phyloP scores from a whole-genome alignment of 2,329 filamentous ascomycete species.

The Fusarium siculi region DNA sequence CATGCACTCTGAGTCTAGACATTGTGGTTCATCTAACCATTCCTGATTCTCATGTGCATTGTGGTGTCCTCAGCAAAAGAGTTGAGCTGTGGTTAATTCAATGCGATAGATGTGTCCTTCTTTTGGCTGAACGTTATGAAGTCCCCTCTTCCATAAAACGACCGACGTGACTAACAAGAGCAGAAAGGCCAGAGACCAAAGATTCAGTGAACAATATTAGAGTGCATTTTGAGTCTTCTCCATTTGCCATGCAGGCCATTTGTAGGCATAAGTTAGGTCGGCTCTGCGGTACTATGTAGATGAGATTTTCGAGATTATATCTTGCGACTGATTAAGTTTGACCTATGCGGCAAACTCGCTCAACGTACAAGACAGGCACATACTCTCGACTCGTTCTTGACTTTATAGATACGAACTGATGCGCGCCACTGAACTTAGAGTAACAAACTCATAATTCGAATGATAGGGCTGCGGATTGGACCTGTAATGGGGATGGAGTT shows the following conservation, averaged over 20 bases:
- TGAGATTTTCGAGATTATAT: too few species aligned
- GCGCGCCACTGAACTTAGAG: too few species aligned
- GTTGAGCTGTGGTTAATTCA: neutral
- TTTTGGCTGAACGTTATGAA: neutral
- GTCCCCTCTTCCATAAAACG: accelerated
- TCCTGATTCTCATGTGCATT: accelerated
- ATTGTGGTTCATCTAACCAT: accelerated
- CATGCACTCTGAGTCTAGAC: accelerated
- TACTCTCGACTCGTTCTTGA: neutral
- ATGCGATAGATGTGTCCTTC: accelerated
- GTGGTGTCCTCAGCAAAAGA: neutral
- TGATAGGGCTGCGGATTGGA: too few species aligned
- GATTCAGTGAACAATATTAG: accelerated
- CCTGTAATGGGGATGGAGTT: too few species aligned
- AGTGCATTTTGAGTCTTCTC: accelerated
- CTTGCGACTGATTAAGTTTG: too few species aligned
- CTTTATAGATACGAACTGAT: too few species aligned
- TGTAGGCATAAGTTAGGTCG: accelerated
- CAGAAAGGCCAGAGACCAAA: neutral
- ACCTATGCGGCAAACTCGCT: neutral
- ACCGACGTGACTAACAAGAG: accelerated
- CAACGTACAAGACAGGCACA: neutral
- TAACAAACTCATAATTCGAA: too few species aligned
- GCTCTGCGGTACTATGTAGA: neutral
- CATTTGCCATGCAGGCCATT: neutral